Conservation (phyloP, 305 asterid species). For the Plantago lanceolata region DNA sequence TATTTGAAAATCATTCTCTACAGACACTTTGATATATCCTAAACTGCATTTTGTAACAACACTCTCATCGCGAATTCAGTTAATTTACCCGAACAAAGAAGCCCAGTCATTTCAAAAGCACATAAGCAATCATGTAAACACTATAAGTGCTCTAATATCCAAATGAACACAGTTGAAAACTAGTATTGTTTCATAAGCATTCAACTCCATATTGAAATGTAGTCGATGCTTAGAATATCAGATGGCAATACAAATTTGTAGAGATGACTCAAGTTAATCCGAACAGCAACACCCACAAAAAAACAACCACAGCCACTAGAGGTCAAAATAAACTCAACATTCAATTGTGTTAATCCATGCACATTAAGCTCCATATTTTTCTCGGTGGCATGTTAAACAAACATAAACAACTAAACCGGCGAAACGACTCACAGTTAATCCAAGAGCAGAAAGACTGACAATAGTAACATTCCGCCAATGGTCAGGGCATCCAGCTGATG, state of each 20-base stretch:
- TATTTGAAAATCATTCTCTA: neutral
- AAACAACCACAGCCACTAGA: neutral
- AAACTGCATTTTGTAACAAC: neutral
- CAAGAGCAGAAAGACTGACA: constrained; percentile 80
- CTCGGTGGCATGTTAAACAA: neutral
- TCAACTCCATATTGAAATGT: constrained; percentile 19
- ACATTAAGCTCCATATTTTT: neutral
- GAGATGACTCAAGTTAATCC: neutral
- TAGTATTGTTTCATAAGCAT: neutral
- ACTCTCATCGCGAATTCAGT: neutral
- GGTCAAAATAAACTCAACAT: neutral
- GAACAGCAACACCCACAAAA: neutral
- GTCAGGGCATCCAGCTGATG: constrained; percentile 40
- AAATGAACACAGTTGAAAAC: neutral
- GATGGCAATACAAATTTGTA: neutral
- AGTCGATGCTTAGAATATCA: neutral
- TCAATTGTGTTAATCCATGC: neutral
- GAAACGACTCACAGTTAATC: constrained; percentile 66
- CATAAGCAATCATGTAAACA: constrained; percentile 9
- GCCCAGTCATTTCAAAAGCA: constrained; percentile 12
- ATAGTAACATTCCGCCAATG: constrained; percentile 85
- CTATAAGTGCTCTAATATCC: neutral
- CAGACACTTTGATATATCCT: neutral
- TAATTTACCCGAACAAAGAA: too few species aligned
- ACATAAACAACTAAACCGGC: constrained; percentile 15